Evolutionary conservation across 139 green algal genomes (phyloP).

Genomic region (Eudorina sp.): DNA sequence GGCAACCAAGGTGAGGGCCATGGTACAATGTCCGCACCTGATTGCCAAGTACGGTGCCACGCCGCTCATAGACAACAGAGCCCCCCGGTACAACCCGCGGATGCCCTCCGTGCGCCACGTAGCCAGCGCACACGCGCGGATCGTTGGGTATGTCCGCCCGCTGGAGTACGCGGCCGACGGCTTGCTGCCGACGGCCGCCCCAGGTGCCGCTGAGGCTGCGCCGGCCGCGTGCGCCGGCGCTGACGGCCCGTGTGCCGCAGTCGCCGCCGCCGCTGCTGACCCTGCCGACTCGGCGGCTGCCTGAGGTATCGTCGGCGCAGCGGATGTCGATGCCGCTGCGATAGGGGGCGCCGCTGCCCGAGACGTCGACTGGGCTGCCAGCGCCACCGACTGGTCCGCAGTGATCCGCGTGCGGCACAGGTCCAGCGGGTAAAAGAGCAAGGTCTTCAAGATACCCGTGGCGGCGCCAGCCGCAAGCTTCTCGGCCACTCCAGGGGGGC

Average conservation of each 20-base stretch:
- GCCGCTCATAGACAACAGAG: conserved; percentile 62
- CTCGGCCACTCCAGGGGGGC: conserved; percentile 61
- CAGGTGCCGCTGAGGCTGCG: not conserved
- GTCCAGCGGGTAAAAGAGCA: conserved; percentile 77
- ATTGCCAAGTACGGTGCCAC: conserved; percentile 73
- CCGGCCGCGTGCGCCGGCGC: not conserved
- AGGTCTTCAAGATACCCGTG: conserved; percentile 58
- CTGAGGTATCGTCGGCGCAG: not conserved
- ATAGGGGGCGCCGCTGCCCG: not conserved
- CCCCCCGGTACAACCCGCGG: conserved; percentile 71
- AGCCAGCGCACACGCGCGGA: conserved; percentile 42
- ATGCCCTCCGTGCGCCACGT: conserved; percentile 57
- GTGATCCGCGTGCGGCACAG: conserved; percentile 72
- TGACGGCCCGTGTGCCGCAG: not conserved
- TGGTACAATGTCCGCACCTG: no score
- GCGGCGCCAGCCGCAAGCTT: conserved; percentile 57
- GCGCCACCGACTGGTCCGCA: conserved; percentile 54
- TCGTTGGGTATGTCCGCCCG: conserved; percentile 50
- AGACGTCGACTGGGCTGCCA: not conserved
- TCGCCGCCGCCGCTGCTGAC: not conserved
- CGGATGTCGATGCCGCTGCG: not conserved
- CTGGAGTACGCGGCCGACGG: not conserved
- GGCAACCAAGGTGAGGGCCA: no score
- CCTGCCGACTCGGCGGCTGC: not conserved
- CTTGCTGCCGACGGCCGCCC: not conserved